These are phyloP conservation scores for Bombardia bombarda DNA, from an alignment of 495 filamentous ascomycete species.

Conservation along the genomic window DNA sequence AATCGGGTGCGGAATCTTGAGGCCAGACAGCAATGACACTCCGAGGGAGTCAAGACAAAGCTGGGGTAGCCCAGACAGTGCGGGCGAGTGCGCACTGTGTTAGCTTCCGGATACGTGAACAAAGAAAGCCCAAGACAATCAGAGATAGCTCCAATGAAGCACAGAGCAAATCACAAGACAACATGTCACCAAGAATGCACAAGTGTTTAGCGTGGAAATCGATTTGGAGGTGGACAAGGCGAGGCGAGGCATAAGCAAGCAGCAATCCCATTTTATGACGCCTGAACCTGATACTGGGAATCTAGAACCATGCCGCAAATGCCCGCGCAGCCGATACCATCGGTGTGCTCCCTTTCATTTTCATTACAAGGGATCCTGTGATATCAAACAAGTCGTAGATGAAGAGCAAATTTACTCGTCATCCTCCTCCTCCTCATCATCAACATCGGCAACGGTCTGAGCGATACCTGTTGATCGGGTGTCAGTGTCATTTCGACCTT, in stretches of 20 bases:
- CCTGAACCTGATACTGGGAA: slow-evolving; percentile 32
- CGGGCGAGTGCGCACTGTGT: not conserved
- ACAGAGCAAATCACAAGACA: not conserved
- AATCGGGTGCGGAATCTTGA: too few species aligned
- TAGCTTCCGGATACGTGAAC: too few species aligned
- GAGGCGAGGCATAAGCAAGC: slow-evolving; percentile 18
- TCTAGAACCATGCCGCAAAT: slow-evolving; percentile 19
- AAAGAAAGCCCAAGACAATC: not conserved
- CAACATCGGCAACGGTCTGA: slow-evolving; percentile 63
- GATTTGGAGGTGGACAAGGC: not conserved
- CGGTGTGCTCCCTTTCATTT: not conserved
- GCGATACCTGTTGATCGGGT: slow-evolving; percentile 46
- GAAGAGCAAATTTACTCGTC: slow-evolving; percentile 39
- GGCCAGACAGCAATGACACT: too few species aligned
- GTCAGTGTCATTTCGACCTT: slow-evolving; percentile 3
- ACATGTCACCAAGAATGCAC: too few species aligned
- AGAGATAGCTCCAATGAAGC: not conserved
- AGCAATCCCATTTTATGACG: slow-evolving; percentile 30
- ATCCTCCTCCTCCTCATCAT: slow-evolving; percentile 63
- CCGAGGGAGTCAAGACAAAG: too few species aligned
- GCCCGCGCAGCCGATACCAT: slow-evolving; percentile 8
- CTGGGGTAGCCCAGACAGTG: not conserved
- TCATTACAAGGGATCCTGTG: not conserved
- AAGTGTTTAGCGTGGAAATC: too few species aligned
- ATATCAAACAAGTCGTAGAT: not conserved